Base-by-base conservation (phyloP, 1,139 yeast genomes). In the Suhomyces terraborum region DNA sequence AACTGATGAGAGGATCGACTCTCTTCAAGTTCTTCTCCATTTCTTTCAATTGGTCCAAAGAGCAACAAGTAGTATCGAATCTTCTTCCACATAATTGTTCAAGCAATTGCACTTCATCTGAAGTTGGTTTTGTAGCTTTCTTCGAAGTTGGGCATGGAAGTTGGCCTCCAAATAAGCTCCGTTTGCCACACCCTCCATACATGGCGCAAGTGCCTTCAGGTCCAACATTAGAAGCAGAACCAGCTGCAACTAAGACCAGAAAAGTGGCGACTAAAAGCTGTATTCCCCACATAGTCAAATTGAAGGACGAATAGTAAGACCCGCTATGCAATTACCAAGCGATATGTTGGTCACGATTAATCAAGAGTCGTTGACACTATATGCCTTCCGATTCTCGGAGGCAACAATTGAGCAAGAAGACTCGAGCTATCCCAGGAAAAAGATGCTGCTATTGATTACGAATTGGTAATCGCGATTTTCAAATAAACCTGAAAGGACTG, bases 1-100 rank as follows among this genome's bases (percentile, higher is more conserved):
- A 86, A 18, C 95, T 79, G 30, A 93, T 84, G 29, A 93, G 64
- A 0, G 88, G 80, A 46, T 85, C 94, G 0, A 86, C 96, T 48
- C 80, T 80, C 51, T 82, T 79, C 43, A 93, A 66, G 56, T 83
- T 86, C 31, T 65, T 49, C 41, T 69, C 68, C 44, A 73, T 58
- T 17, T 53, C 55, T 8, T 49, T 39, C 16, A 73, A 49, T 47
- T 73, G 79, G 20, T 57, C 64, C 21, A 59, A 51, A 0, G 74
- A 61, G 49, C 79, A 73, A 50, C 79, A 73, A 2, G 45, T 50
- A 10, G 52, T 56, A 6, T 51, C 48, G 77, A 88, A 87, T 27
- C 75, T 76, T 3, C 54, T 73, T 2, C 98, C 97, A 65, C 98
- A 93, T 0, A 89, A 63, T 2, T 69, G 71, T 1, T 71, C 65